Conservation (phyloP, 495 filamentous ascomycete genomes). For the Bombardia bombarda region DNA sequence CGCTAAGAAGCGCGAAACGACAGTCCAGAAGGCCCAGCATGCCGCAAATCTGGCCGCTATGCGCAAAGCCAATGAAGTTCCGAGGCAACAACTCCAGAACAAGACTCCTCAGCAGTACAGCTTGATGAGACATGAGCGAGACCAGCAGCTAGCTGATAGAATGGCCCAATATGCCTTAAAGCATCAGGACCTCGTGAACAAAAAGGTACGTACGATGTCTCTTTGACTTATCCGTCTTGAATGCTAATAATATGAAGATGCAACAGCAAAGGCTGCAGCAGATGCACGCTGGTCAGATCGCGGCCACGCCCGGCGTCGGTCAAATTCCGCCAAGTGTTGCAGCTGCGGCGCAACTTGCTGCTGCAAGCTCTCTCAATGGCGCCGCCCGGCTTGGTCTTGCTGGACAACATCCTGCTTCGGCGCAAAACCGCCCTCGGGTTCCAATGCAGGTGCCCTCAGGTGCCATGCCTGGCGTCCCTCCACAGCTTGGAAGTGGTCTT, state of each 20-base stretch:
- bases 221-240: background rate
- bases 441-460: constrained; percentile 36
- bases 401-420: constrained; percentile 28
- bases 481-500: constrained; percentile 36
- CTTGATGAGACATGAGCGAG: constrained; percentile 75
- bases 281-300: constrained; percentile 30
- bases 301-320: constrained; percentile 31
- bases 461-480: constrained; percentile 27
- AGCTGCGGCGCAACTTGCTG: constrained; percentile 31
- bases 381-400: constrained; percentile 27
- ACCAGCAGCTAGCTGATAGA: constrained; percentile 67
- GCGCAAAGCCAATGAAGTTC: constrained; percentile 61
- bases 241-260: constrained; percentile 16
- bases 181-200: constrained; percentile 36
- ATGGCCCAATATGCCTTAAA: constrained; percentile 62
- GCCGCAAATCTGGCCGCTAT: constrained; percentile 59
- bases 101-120: constrained; percentile 85
- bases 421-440: constrained; percentile 26
- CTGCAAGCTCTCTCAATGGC: constrained; percentile 28
- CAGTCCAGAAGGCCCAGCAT: constrained; percentile 78
- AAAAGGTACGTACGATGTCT: constrained; percentile 43
- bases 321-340: constrained; percentile 20
- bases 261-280: constrained; percentile 29
- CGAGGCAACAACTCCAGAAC: constrained; percentile 42
- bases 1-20: constrained; percentile 85